Conservation (phyloP, 2,329 filamentous ascomycete species). For the Fusarium sp. region DNA sequence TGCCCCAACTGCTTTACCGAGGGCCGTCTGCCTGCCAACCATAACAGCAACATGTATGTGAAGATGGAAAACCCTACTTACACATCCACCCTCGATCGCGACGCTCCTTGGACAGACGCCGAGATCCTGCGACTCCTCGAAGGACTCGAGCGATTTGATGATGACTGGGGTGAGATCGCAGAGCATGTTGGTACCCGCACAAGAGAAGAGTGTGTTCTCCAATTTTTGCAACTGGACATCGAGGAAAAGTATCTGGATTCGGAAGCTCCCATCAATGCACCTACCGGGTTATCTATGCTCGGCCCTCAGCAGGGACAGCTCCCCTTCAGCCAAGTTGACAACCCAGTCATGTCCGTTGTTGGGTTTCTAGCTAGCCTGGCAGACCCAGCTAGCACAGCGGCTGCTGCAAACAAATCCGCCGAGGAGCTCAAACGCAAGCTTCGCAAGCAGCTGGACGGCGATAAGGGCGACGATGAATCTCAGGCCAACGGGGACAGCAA, state of each 20-base stretch:
- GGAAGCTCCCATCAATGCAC: constrained; percentile 66
- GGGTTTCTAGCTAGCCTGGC: constrained; percentile 92
- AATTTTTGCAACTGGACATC: constrained; percentile 96
- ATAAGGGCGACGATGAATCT: constrained; percentile 53
- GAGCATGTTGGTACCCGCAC: constrained; percentile 93
- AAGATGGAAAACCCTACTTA: constrained; percentile 92
- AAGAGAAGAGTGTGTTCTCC: constrained; percentile 94
- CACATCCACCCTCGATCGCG: constrained; percentile 80
- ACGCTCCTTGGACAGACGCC: constrained; percentile 90
- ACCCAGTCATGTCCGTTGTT: constrained; percentile 96
- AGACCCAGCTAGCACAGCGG: constrained; percentile 89
- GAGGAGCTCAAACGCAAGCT: constrained; percentile 86
- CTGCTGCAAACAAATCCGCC: constrained; percentile 88
- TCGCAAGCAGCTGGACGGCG: constrained; percentile 79
- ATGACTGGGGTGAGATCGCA: constrained; percentile 94
- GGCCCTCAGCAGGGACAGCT: constrained; percentile 82
- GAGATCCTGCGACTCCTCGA: constrained; percentile 92
- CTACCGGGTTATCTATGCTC: constrained; percentile 73
- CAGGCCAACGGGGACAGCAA: constrained; percentile 72
- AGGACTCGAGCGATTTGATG: constrained; percentile 90
- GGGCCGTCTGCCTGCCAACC: constrained; percentile 83
- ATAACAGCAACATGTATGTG: constrained; percentile 83
- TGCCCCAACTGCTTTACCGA: constrained; percentile 93
- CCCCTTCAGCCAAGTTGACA: constrained; percentile 92
- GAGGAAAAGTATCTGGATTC: constrained; percentile 96